Evolutionary conservation across 1,139 yeast genomes (phyloP), one percentile per base, ranked within the genome.

Genomic region (Debaryomyces fabryi): DNA sequence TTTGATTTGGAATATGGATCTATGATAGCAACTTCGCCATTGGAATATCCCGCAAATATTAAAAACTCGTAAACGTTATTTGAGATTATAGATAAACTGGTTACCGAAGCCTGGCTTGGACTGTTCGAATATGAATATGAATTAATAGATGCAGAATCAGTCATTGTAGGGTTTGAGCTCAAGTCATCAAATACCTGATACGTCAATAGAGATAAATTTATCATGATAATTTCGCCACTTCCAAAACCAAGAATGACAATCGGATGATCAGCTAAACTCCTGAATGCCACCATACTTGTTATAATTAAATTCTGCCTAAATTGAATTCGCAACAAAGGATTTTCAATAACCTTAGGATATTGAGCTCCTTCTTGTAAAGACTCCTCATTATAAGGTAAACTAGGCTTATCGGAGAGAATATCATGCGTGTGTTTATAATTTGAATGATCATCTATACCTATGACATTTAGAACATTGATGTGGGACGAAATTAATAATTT

Each of bases 11-110:
- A 52, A 35, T 53, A 57, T 1, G 79, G 78, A 50, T 74, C 67
- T 3, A 72, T 45, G 12, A 75, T 65, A 2, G 60, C 53, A 6
- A 74, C 69, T 53, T 75, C 80, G 0, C 80, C 80, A 51, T 72
- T 69, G 7, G 78, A 65, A 48, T 59, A 68, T 2, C 80, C 80
- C 0, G 67, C 76, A 6, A 72, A 58, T 3, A 75, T 55, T 46
- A 75, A 58, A 44, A 64, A 63, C 8, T 68, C 72, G 52, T 65
- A 66, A 7, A 56, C 49, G 0, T 69, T 68, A 53, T 73, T 72
- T 37, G 54, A 49, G 13, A 74, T 59, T 2, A 67, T 59, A 23
- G 68, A 72, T 7, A 75, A 47, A 6, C 76, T 59, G 0, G 78
- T 72, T 2, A 74, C 74, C 1, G 62, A 49, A 2, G 64, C 46